Evolutionary conservation across 306 rosid genomes (phyloP).

Genomic region (Begonia peltatifolia): DNA sequence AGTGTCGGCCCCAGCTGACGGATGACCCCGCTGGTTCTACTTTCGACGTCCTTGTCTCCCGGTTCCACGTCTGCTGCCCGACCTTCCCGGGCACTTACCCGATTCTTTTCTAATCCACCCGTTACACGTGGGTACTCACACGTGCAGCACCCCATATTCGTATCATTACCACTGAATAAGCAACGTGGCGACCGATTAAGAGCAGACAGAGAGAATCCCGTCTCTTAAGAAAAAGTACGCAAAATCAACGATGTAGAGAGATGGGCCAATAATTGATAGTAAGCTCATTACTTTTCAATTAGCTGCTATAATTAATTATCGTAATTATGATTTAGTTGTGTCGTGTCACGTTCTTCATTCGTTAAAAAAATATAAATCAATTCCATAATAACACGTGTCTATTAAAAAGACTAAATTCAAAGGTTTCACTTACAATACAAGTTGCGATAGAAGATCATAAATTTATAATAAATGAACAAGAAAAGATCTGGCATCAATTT

Average conservation of each 20-base stretch:
- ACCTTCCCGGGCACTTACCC: conserved; percentile 19
- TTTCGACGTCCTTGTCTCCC: conserved; percentile 27
- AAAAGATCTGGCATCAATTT: too few relatives aligned
- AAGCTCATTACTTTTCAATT: too few relatives aligned
- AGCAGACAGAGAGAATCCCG: conserved; percentile 7
- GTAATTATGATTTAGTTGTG: too few relatives aligned
- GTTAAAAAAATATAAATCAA: too few relatives aligned
- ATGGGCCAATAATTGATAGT: neutral
- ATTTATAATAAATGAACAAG: too few relatives aligned
- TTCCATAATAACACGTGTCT: too few relatives aligned
- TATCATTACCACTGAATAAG: conserved; percentile 7
- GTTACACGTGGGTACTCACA: conserved; percentile 28
- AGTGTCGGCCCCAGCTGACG: too few relatives aligned
- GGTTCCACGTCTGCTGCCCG: conserved; percentile 32
- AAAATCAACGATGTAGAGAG: conserved; percentile 4
- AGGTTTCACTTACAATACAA: too few relatives aligned
- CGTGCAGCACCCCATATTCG: conserved; percentile 7
- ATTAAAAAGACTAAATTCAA: too few relatives aligned
- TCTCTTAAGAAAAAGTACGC: neutral
- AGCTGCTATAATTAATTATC: too few relatives aligned
- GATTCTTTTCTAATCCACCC: neutral
- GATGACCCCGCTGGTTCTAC: conserved; percentile 30
- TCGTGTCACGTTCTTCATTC: too few relatives aligned
- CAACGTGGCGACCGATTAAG: conserved; percentile 12
- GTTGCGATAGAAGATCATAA: too few relatives aligned